Evolutionary conservation across 192 early-diverging fungal genomes (phyloP), one percentile per base, ranked within the genome.

Genomic region (Coemansia sp.): DNA sequence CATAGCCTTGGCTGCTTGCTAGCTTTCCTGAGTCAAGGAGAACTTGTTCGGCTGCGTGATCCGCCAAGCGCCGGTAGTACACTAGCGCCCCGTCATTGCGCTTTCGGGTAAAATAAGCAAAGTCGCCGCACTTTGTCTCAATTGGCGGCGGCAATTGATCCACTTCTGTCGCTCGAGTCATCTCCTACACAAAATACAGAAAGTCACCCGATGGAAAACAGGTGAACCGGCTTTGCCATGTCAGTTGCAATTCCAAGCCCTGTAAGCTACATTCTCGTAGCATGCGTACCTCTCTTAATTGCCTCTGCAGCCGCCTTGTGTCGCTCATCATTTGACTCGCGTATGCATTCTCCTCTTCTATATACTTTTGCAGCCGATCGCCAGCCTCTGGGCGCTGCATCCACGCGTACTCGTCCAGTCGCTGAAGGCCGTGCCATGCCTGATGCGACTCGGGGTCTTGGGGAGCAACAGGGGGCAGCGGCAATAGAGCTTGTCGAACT

Each of bases 381-480:
- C 32, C 39, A 29, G 34, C 29, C 54, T 70, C 43, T 7, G 67
- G 63, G 4, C 48, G 55, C 36, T 80, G 77, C 72, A 80, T 73
- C 77, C 77, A 80, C 14, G 64, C 54, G 33, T 70, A 80, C 32
- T 73, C 71, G 33, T 80, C 77, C 1, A 17, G n/a, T 21, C 77
- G 77, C 9, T 34, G 37, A 33, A 19, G 36, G 6, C 68, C 68
- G 5, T 80, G 70, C 67, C 72, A 71, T 14, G n/a, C n/a, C 7
- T 33, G 52, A 27, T 21, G 17, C 11, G 32, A 24, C 2, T n/a
- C 21, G 14, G 38, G 33, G 3, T 36, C 55, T 19, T 22, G 56
- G 26, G 58, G 56, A 11, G 64, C 60, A 37, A 56, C 22, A 3
- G 70, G 70, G 29, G 70, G 70, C 1, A 10, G n/a, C 9, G 37